Evolutionary conservation across 768 basidiomycete species (phyloP).

Genomic region (Sarcomyxa edulis): DNA sequence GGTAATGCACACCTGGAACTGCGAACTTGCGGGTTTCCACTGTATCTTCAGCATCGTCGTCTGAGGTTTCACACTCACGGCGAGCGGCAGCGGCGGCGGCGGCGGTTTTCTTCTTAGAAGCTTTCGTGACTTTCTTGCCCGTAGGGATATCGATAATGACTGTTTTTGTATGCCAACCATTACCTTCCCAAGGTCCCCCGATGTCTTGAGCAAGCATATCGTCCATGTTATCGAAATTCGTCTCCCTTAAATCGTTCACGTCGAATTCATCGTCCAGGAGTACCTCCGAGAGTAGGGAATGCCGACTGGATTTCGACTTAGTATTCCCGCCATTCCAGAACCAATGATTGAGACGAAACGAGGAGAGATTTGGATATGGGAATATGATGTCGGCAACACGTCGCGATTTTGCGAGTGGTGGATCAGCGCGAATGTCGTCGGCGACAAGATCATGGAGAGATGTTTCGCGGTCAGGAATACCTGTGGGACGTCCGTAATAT

Average conservation of each 20-base stretch:
- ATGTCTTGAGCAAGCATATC: slow-evolving; percentile 10
- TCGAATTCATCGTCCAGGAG: no score
- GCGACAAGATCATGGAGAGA: no score
- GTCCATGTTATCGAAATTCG: slow-evolving; percentile 19
- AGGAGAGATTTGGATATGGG: no score
- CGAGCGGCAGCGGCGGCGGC: slow-evolving; percentile 7
- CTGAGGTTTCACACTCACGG: slow-evolving; percentile 5
- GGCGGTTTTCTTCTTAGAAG: slow-evolving; percentile 6
- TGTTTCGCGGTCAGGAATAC: no score
- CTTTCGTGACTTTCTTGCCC: slow-evolving; percentile 16
- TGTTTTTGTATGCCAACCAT: slow-evolving; percentile 16
- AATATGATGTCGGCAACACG: no score
- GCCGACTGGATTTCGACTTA: no score
- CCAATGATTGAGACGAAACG: no score
- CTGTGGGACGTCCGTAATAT: no score
- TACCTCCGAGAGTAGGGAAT: no score
- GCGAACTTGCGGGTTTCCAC: slow-evolving; percentile 11
- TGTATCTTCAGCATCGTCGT: slow-evolving; percentile 7
- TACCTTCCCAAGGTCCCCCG: slow-evolving; percentile 10
- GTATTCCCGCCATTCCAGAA: no score
- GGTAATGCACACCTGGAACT: slow-evolving; percentile 15
- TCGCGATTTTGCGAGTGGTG: no score
- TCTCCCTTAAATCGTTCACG: slow-evolving; percentile 11
- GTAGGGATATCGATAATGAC: slow-evolving; percentile 18
- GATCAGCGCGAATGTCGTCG: no score